A percentile compares a stretch with the other conserved stretches of the same genome.
Conservation (phyloP, 1,139 yeast genomes). For the Diutina siamensis region DNA sequence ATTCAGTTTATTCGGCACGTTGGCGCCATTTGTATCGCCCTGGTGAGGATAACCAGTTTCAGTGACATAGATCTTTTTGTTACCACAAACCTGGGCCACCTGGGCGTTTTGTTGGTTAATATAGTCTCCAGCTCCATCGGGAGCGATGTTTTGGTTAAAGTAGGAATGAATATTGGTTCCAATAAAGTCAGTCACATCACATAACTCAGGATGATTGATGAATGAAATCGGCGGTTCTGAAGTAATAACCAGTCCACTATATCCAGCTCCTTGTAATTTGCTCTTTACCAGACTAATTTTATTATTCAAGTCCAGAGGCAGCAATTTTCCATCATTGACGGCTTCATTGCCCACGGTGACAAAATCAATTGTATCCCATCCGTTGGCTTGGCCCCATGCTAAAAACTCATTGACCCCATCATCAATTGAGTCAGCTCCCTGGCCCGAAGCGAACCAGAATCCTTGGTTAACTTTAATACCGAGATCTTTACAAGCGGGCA, state of each 20-base stretch:
- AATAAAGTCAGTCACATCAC: slow-evolving; percentile 56
- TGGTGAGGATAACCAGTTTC: slow-evolving; percentile 87
- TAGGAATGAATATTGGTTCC: slow-evolving; percentile 85
- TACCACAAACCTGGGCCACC: slow-evolving; percentile 22
- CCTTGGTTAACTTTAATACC: slow-evolving; percentile 80
- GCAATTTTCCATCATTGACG: slow-evolving; percentile 45
- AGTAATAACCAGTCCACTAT: slow-evolving; percentile 65
- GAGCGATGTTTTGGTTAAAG: slow-evolving; percentile 52
- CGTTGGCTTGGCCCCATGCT: slow-evolving; percentile 35
- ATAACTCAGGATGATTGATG: slow-evolving; percentile 50
- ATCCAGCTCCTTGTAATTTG: slow-evolving; percentile 55
- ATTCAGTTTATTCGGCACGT: slow-evolving; percentile 59
- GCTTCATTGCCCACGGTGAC: slow-evolving; percentile 88
- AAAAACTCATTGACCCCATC: slow-evolving; percentile 43
- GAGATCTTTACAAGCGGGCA: slow-evolving; percentile 45
- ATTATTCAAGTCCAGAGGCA: slow-evolving; percentile 44
- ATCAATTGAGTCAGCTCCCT: slow-evolving; percentile 63
- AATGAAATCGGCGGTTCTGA: slow-evolving; percentile 82
- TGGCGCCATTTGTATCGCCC: slow-evolving; percentile 61
- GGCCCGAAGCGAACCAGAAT: slow-evolving; percentile 52
- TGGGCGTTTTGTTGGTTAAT: slow-evolving; percentile 48
- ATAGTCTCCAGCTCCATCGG: slow-evolving; percentile 64
- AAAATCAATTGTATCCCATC: slow-evolving; percentile 63
- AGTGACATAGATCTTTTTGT: slow-evolving; percentile 26
- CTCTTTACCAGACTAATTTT: slow-evolving; percentile 57